phyloP scores from a whole-genome alignment of 352 stramenopile genomes.

The Phytophthora syringae region DNA sequence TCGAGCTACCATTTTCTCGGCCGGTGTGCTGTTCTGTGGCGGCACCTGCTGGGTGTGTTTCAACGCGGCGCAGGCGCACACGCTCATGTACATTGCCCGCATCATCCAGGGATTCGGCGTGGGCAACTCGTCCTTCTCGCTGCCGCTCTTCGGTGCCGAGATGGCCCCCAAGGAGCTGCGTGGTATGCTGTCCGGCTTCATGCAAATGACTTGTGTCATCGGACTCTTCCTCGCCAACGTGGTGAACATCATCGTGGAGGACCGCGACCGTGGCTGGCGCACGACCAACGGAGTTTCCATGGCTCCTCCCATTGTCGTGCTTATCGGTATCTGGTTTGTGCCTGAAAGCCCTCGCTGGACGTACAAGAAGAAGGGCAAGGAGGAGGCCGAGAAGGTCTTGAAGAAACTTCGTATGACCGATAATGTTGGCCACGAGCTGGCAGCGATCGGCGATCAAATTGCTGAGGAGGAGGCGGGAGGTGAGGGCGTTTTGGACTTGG shows the following conservation, averaged over 20 bases:
- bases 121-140: too few species aligned
- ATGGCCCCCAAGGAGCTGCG: constrained; percentile 43
- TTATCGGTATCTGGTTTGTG: constrained; percentile 44
- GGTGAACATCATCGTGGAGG: constrained; percentile 43
- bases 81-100: constrained; percentile 36
- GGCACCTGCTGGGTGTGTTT: constrained; percentile 40
- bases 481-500: constrained; percentile 32
- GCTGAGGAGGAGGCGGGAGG: constrained; percentile 33
- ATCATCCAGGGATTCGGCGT: constrained; percentile 46
- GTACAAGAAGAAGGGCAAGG: constrained; percentile 46
- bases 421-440: constrained; percentile 39
- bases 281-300: constrained; percentile 46
- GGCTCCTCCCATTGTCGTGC: constrained; percentile 38
- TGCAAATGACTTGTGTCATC: constrained; percentile 47
- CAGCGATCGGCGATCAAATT: constrained; percentile 46
- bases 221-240: constrained; percentile 44
- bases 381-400: constrained; percentile 32
- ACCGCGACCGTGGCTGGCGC: constrained; percentile 39
- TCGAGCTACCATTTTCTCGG: too few species aligned
- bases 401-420: constrained; percentile 42
- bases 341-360: constrained; percentile 50
- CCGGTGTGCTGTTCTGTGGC: constrained; percentile 35
- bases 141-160: too few species aligned
- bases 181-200: constrained; percentile 45
- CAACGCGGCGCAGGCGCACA: constrained; percentile 26